A percentile compares a stretch with the other conserved stretches of the same genome.
Conservation (phyloP, 768 basidiomycete genomes). For the Phlebiopsis gigantea region DNA sequence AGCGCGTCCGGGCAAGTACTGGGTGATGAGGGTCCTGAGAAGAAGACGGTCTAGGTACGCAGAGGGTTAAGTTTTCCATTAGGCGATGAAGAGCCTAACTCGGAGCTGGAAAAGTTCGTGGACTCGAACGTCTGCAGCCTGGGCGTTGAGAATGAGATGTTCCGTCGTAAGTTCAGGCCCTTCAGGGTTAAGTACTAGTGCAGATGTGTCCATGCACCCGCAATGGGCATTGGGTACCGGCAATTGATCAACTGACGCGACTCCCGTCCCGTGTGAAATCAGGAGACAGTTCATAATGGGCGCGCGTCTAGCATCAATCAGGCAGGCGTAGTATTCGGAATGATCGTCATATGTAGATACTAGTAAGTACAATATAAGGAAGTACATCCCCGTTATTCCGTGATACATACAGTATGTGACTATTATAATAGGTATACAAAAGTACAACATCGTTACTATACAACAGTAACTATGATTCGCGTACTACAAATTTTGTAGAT, state of each 20-base stretch:
- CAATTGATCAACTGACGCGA: too few species aligned
- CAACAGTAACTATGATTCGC: not conserved
- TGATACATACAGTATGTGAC: not conserved
- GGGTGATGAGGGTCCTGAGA: constrained; percentile 24
- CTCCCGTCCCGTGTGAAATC: too few species aligned
- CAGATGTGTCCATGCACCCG: too few species aligned
- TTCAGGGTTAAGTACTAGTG: too few species aligned
- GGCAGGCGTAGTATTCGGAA: not conserved
- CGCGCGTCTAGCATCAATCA: too few species aligned
- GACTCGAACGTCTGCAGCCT: too few species aligned
- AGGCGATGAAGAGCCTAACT: too few species aligned
- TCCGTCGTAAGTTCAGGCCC: too few species aligned
- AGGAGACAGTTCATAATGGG: too few species aligned
- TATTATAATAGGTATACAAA: not conserved
- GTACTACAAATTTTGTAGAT: not conserved
- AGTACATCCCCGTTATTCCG: not conserved
- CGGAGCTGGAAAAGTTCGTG: too few species aligned
- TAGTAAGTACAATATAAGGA: not conserved
- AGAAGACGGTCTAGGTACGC: constrained; percentile 36
- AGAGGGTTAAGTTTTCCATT: constrained; percentile 26
- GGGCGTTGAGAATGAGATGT: too few species aligned
- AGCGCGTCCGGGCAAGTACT: constrained; percentile 21
- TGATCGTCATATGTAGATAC: not conserved
- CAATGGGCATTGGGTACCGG: too few species aligned
- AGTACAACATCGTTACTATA: not conserved